Conservation (phyloP, 108 stramenopile genomes). For the Nitzschia sp. region DNA sequence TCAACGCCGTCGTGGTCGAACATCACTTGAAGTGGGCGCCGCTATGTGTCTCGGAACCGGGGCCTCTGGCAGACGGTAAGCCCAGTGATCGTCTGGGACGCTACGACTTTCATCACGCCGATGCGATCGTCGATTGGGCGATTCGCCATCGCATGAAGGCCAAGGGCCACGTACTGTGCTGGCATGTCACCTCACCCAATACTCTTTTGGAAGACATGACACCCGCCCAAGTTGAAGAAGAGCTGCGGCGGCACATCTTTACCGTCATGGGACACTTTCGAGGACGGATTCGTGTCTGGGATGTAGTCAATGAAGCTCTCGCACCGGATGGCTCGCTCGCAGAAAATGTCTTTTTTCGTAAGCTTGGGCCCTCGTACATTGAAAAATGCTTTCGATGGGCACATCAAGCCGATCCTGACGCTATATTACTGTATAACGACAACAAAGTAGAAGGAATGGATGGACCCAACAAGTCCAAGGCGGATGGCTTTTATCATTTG, state of each 20-base stretch:
- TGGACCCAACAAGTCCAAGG: slow-evolving; percentile 66
- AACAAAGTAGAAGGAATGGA: slow-evolving; percentile 92
- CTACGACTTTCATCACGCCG: slow-evolving; percentile 87
- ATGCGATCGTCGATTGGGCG: slow-evolving; percentile 89
- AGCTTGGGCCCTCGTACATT: slow-evolving; percentile 87
- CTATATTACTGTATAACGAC: slow-evolving; percentile 90
- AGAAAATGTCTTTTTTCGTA: slow-evolving; percentile 86
- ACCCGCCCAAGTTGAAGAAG: slow-evolving; percentile 59
- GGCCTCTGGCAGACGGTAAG: slow-evolving; percentile 52
- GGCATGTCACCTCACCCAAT: slow-evolving; percentile 85
- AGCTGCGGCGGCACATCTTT: slow-evolving; percentile 75
- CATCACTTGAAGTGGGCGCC: slow-evolving; percentile 92
- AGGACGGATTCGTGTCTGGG: slow-evolving; percentile 83
- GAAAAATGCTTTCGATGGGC: slow-evolving; percentile 92
- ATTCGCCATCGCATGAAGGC: slow-evolving; percentile 65
- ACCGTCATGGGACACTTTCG: slow-evolving; percentile 87
- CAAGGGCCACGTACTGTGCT: slow-evolving; percentile 88
- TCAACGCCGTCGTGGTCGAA: slow-evolving; percentile 90
- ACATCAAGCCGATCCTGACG: slow-evolving; percentile 90
- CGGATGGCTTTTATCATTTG: slow-evolving; percentile 84
- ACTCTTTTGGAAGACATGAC: slow-evolving; percentile 58
- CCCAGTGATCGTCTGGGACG: slow-evolving; percentile 62
- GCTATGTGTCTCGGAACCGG: slow-evolving; percentile 58
- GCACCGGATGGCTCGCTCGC: slow-evolving; percentile 85
- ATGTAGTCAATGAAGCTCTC: slow-evolving; percentile 92